Evolutionary conservation across 202 grass and related monocot species (phyloP).

Genomic region (Dendrocalamus latiflorus): DNA sequence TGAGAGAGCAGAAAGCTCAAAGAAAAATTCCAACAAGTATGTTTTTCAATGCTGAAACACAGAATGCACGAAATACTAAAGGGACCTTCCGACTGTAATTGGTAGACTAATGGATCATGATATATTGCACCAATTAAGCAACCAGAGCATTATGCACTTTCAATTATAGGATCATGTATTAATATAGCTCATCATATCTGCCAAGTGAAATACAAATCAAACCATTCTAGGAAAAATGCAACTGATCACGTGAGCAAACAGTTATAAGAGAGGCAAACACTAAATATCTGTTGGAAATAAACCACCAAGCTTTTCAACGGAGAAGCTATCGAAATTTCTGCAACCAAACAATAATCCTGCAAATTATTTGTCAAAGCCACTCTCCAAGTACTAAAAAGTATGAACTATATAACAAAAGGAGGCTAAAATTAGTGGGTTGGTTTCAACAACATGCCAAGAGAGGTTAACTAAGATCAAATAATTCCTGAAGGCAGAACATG

Average conservation of each 20-base stretch:
- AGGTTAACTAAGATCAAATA: neutral
- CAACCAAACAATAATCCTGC: neutral
- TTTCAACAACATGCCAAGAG: neutral
- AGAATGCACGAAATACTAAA: neutral
- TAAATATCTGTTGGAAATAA: neutral
- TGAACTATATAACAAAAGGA: neutral
- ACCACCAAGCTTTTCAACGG: neutral
- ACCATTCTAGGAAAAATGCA: neutral
- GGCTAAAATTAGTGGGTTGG: neutral
- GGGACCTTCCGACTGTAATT: neutral
- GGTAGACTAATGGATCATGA: neutral
- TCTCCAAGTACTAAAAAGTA: neutral
- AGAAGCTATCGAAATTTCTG: neutral
- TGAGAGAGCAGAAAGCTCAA: too few species aligned
- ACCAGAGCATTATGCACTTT: neutral
- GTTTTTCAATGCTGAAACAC: neutral
- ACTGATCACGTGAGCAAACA: neutral
- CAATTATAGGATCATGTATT: neutral
- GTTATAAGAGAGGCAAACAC: neutral
- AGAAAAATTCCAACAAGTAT: too few species aligned
- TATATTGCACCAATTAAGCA: neutral
- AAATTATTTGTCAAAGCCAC: neutral
- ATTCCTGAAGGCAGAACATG: constrained; percentile 4
- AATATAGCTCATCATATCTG: neutral
- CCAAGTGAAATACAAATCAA: neutral